Evolutionary conservation across 1,284 basidiomycete genomes (phyloP).

Genomic region (Ustilago trichophora): DNA sequence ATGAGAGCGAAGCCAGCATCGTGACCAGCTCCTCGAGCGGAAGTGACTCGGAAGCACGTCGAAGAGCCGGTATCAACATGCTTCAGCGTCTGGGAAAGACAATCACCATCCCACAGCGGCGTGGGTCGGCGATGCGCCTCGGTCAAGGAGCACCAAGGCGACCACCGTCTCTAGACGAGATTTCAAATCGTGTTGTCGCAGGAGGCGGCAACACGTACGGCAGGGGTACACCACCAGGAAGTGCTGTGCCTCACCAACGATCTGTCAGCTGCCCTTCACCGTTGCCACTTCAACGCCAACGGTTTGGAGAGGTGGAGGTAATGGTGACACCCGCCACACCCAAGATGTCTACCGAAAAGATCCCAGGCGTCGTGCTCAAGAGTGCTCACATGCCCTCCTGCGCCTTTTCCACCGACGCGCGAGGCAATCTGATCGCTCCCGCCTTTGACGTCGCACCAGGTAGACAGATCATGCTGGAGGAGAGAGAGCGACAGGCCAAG

Average conservation of each 20-base stretch:
- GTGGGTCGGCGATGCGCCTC: constrained; percentile 7
- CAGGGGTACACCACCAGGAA: background rate
- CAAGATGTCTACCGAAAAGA: constrained; percentile 13
- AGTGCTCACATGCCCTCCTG: constrained; percentile 5
- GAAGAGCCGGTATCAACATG: constrained; percentile 27
- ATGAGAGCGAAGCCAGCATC: constrained; percentile 26
- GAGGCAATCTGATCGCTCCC: constrained; percentile 23
- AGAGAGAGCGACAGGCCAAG: constrained; percentile 16
- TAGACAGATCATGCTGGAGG: constrained; percentile 20
- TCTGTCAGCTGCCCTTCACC: constrained; percentile 36
- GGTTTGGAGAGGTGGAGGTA: constrained; percentile 29
- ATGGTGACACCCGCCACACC: constrained; percentile 41
- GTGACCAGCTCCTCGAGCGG: constrained; percentile 12
- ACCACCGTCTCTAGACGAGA: constrained; percentile 36
- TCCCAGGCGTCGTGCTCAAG: constrained; percentile 20
- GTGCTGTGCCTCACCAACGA: constrained; percentile 8
- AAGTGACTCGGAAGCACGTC: constrained; percentile 30
- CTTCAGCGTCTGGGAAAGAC: constrained; percentile 13
- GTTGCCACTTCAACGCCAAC: background rate
- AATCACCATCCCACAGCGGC: constrained; percentile 15
- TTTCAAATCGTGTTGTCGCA: constrained; percentile 18
- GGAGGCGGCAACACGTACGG: background rate
- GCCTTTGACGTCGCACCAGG: constrained; percentile 39
- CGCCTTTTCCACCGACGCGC: constrained; percentile 9
- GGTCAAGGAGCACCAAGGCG: constrained; percentile 22